A percentile compares a stretch with the other conserved stretches of the same genome.
Evolutionary conservation across 495 filamentous ascomycete genomes (phyloP).

Genomic region (Podospora comata): DNA sequence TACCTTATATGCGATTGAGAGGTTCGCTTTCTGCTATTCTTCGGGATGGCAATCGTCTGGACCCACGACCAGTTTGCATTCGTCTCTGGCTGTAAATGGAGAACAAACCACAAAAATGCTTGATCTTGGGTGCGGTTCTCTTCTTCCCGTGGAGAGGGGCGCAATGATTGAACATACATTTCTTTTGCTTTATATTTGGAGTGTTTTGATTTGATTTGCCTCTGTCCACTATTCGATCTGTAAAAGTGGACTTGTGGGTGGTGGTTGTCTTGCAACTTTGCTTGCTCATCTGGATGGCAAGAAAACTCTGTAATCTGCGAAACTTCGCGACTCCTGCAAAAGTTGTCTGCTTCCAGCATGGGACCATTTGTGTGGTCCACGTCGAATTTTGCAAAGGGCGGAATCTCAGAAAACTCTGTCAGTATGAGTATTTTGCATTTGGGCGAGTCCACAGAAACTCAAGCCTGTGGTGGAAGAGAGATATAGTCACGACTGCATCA

Average conservation of each 20-base stretch:
- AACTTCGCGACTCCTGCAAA: too few species aligned
- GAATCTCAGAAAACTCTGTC: too few species aligned
- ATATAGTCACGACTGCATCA: background rate
- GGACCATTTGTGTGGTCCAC: too few species aligned
- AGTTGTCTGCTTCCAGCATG: too few species aligned
- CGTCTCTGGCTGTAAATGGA: constrained; percentile 50
- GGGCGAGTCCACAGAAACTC: too few species aligned
- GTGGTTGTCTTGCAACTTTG: too few species aligned
- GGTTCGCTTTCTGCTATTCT: constrained; percentile 29
- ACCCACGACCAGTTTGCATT: constrained; percentile 46
- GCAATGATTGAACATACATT: constrained; percentile 58
- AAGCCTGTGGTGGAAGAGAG: background rate
- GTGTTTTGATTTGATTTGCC: background rate
- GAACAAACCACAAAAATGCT: constrained; percentile 43
- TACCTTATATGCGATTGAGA: constrained; percentile 40
- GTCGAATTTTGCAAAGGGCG: too few species aligned
- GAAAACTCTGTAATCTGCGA: too few species aligned
- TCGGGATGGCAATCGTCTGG: constrained; percentile 22
- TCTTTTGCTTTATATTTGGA: background rate
- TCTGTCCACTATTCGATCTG: too few species aligned
- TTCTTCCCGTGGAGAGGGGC: constrained; percentile 45
- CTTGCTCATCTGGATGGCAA: too few species aligned
- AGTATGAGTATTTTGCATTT: too few species aligned
- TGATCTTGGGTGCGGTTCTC: constrained; percentile 59
- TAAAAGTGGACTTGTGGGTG: too few species aligned